Percentiles rank a stretch among this genome's conserved stretches.
Conservation (phyloP, 331 rosid species). For the Cydonia oblonga region DNA sequence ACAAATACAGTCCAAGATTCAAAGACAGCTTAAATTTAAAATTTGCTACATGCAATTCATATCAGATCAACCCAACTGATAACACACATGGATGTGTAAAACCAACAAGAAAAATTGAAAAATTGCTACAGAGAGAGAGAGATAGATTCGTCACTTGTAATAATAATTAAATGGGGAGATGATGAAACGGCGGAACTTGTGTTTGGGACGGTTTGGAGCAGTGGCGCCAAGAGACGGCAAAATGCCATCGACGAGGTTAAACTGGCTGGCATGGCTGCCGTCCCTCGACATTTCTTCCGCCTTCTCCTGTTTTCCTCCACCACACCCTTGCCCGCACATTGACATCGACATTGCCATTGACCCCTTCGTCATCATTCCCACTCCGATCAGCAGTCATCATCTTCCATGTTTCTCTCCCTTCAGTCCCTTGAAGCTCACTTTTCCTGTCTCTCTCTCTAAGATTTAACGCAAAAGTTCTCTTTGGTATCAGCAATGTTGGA, state of each 20-base stretch:
- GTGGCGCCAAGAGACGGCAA: constrained; percentile 54
- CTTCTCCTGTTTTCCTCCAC: neutral
- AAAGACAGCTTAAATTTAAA: too few relatives aligned
- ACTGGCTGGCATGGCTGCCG: constrained; percentile 58
- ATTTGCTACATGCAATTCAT: neutral
- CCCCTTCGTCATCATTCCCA: neutral
- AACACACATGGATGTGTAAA: neutral
- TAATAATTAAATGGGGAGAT: constrained; percentile 33
- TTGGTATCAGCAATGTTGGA: too few relatives aligned
- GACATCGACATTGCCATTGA: neutral
- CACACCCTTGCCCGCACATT: neutral
- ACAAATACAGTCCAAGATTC: neutral
- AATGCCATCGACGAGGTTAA: constrained; percentile 37
- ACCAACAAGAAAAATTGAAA: neutral
- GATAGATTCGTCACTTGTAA: constrained; percentile 26
- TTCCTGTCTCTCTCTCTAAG: too few relatives aligned
- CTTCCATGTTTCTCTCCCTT: neutral
- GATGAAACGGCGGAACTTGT: constrained; percentile 16
- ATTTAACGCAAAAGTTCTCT: too few relatives aligned
- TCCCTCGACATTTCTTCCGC: constrained; percentile 14
- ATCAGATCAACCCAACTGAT: neutral
- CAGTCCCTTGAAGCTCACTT: too few relatives aligned
- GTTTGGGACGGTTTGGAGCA: constrained; percentile 2
- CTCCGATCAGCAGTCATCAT: neutral
- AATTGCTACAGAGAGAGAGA: neutral